These are phyloP conservation scores for Salvia rosmarinus DNA, from an alignment of 257 asterid genomes.

Conservation along the genomic window DNA sequence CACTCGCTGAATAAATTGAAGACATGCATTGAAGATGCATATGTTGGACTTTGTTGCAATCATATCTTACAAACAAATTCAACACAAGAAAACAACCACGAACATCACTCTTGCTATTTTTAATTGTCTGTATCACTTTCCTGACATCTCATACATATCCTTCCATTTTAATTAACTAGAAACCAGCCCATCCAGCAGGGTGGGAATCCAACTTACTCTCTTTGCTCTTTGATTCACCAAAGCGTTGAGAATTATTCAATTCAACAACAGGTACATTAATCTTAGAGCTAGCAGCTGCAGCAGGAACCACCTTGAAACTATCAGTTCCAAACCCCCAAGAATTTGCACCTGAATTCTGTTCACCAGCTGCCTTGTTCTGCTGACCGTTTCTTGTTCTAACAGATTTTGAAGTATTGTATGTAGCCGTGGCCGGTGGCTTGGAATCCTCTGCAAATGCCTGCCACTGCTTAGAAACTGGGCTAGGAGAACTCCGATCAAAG, in stretches of 20 bases:
- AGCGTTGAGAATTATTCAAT: slow-evolving; percentile 53
- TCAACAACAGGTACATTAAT: slow-evolving; percentile 41
- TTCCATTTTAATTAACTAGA: slow-evolving; percentile 35
- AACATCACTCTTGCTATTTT: not conserved
- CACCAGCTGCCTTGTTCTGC: slow-evolving; percentile 51
- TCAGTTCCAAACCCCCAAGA: slow-evolving; percentile 87
- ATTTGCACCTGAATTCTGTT: slow-evolving; percentile 42
- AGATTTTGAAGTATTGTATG: slow-evolving; percentile 52
- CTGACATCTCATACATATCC: too few species aligned
- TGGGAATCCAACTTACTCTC: slow-evolving; percentile 62
- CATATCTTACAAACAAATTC: slow-evolving; percentile 41
- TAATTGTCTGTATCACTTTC: slow-evolving; percentile 11
- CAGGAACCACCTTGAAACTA: slow-evolving; percentile 71
- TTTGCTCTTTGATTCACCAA: slow-evolving; percentile 51
- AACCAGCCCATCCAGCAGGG: slow-evolving; percentile 99
- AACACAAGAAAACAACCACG: slow-evolving; percentile 29
- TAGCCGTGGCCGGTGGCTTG: slow-evolving; percentile 44
- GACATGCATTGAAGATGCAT: too few species aligned
- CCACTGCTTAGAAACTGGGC: slow-evolving; percentile 75
- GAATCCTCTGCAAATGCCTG: slow-evolving; percentile 77
- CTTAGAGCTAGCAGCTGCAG: slow-evolving; percentile 52
- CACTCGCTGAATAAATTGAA: slow-evolving; percentile 1
- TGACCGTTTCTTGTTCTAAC: slow-evolving; percentile 71
- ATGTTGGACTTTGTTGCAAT: slow-evolving; percentile 5
- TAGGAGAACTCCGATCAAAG: slow-evolving; percentile 53